Evolutionary conservation across 768 basidiomycete species (phyloP).

Genomic region (Tubosaeta sp.): DNA sequence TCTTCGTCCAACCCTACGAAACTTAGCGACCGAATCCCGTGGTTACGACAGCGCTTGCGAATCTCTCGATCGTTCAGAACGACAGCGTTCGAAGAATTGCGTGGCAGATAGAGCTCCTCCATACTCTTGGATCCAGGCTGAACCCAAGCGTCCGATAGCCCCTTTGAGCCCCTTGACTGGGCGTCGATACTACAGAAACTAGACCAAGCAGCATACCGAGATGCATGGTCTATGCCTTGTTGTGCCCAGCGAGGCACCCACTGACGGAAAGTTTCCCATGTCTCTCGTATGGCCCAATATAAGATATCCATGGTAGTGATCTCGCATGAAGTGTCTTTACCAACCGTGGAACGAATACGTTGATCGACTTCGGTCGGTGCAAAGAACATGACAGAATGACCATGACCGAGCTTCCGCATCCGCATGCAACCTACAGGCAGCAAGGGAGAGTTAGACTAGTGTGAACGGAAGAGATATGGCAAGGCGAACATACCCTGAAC

Average conservation of each 20-base stretch:
- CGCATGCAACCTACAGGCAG: slow-evolving; percentile 46
- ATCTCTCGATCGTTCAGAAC: too few relatives aligned
- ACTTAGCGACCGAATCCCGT: slow-evolving; percentile 1
- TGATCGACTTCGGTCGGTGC: slow-evolving; percentile 42
- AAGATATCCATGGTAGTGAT: slow-evolving; percentile 33
- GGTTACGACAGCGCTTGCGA: slow-evolving; percentile 1
- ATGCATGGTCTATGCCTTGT: slow-evolving; percentile 36
- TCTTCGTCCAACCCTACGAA: not conserved
- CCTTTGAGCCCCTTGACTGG: too few relatives aligned
- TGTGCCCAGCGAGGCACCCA: slow-evolving; percentile 39
- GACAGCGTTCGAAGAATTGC: too few relatives aligned
- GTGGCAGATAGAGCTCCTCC: slow-evolving; percentile 32
- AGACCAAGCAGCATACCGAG: slow-evolving; percentile 21
- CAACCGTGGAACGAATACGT: slow-evolving; percentile 29
- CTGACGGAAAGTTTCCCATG: slow-evolving; percentile 37
- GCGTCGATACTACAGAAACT: too few relatives aligned
- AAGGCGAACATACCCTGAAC: slow-evolving; percentile 5
- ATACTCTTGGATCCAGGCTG: slow-evolving; percentile 37
- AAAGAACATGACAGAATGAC: slow-evolving; percentile 46
- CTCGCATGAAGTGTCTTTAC: not conserved
- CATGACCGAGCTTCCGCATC: slow-evolving; percentile 46
- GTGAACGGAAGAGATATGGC: not conserved
- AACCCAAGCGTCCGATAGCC: slow-evolving; percentile 29
- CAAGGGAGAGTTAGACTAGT: too few relatives aligned
- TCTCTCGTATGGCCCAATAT: slow-evolving; percentile 42